Base-by-base conservation (phyloP, 208 protist species). In the Leishmania arabica region DNA sequence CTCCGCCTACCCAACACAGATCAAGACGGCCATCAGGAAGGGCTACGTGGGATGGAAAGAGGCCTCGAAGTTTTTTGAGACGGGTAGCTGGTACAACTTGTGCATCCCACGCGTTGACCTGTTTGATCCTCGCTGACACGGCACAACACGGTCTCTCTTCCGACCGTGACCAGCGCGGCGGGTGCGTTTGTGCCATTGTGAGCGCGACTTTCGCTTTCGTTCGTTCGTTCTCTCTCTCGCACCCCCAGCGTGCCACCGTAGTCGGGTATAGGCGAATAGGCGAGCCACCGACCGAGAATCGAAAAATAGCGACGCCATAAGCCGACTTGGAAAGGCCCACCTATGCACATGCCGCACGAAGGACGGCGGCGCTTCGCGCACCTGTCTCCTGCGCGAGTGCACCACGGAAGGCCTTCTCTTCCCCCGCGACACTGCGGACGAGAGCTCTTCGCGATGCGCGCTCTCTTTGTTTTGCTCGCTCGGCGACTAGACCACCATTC, bases 21-120 rank as follows among this genome's bases (percentile, higher is more conserved):
- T 93, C 37, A 96, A 97, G 71, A 88, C 82, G 9, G 95, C 96
- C 24, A 78, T 95, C 3, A 95, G 88, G 69, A 98, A 98, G 70
- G 96, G 96, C 19, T 98, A 93, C 81, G 88, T 97, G 45, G 95
- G 86, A 8, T 99, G 98, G 98, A 97, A 98, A 72, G 74, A 91
- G 62, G 86, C 91, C 9, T 76, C 85, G 0, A 89, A 90, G 11
- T 92, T 99, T 27, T 99, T 99, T 82, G 87, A 92, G 71, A 73
- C 89, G 11, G 85, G 90, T 27, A 88, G 88, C 31, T 99, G 97
- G 91, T 99, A 99, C 88, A 99, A 99, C 77, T 80, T 99, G 54
- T 99, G 97, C 86, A 89, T 99, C 49, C 97, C 97, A 40, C 93
- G 92, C 24, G 80, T 86, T 1, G 75, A 87, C 37, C 40, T 78